These are phyloP conservation scores for Lepidium campestre DNA, from an alignment of 441 rosid genomes.

Conservation along the genomic window DNA sequence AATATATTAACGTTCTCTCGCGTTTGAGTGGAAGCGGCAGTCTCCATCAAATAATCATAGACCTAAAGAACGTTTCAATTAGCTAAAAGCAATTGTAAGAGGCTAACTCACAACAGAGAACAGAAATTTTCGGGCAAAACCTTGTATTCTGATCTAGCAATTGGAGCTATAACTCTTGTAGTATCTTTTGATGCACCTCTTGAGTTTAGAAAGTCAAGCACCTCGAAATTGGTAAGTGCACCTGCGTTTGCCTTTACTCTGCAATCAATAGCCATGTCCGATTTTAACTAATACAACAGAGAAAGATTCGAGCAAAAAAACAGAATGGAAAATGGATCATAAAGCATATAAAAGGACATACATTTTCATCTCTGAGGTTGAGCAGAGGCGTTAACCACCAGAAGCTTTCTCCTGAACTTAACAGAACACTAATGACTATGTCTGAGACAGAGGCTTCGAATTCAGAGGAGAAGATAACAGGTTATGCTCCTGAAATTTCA, in stretches of 20 bases:
- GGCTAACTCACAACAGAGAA: background rate
- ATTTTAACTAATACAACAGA: background rate
- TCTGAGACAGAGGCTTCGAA: background rate
- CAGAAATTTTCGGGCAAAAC: constrained; percentile 18
- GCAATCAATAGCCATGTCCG: constrained; percentile 25
- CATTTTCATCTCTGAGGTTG: constrained; percentile 22
- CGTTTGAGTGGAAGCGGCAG: constrained; percentile 54
- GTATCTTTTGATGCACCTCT: constrained; percentile 74
- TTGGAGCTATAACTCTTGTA: constrained; percentile 56
- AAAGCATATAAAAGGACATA: background rate
- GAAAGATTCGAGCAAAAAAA: background rate
- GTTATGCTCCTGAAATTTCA: background rate
- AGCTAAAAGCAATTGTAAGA: background rate
- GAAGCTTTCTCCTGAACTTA: background rate
- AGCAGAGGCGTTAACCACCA: background rate
- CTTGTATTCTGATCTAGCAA: constrained; percentile 65
- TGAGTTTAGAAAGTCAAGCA: constrained; percentile 53
- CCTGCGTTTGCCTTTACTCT: constrained; percentile 71
- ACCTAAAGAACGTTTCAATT: constrained; percentile 36
- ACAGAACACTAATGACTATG: background rate
- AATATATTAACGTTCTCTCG: constrained; percentile 46
- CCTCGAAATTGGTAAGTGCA: constrained; percentile 69
- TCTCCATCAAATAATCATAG: constrained; percentile 63
- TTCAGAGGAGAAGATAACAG: background rate
- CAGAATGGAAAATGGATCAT: background rate